Evolutionary conservation across 345 rosid genomes (phyloP), one percentile per base, ranked within the genome.

Genomic region (Gynandropsis gynandra): DNA sequence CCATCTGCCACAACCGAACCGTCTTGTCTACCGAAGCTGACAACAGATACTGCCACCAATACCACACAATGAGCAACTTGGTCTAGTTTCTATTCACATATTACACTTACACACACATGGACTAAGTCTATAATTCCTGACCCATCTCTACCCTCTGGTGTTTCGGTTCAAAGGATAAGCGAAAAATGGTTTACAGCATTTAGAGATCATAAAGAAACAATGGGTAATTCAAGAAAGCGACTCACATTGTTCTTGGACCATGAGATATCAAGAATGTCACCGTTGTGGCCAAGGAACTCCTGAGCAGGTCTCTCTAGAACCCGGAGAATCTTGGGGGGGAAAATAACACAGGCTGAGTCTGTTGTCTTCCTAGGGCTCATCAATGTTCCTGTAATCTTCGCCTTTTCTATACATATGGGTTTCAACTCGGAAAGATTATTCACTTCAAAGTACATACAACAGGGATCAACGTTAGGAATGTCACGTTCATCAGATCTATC

Each of bases 161-260:
- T 24, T 27, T 41, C n/a, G 19, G 39, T 35, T 39, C 43, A 14
- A 48, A 48, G 66, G 39, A 48, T 13, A 37, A 2, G 11, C 41
- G 4, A 2, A 37, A 10, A 10, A 3, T 37, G 41, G 9, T 2
- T 37, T 37, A n/a, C 8, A 10, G 41, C 41, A 2, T 37, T 37
- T 10, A 10, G 15, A 37, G 15, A 13, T 37, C 33, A 52, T 33
- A 51, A 32, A 54, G 18, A 42, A 14, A 41, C 10, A 58, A 33
- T n/a, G 7, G 12, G 16, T 50, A 20, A 16, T 47, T 42, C 31
- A 46, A 41, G 46, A 15, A 49, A 16, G 42, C 16, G 49, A 69
- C 88, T 80, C 65, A 86, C 95, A 69, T 86, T 78, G 69, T 78
- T 67, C 29, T 65, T 74, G 7, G 95, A 86, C 95, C 95, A 86